phyloP scores from a whole-genome alignment of 768 basidiomycete species.

The Termitomyces sp. region DNA sequence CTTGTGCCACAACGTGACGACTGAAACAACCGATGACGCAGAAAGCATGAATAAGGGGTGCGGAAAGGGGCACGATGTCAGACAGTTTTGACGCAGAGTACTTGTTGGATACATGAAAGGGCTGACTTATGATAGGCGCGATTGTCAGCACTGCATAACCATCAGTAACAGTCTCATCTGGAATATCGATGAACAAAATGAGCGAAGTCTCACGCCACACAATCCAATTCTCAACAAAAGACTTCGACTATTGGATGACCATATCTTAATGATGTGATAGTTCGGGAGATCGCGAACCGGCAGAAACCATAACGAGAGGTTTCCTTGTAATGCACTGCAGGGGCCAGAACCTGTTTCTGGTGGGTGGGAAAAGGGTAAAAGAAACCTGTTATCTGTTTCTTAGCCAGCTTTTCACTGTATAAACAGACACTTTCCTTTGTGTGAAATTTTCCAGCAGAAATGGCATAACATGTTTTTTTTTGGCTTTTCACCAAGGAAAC shows the following conservation, averaged over 20 bases:
- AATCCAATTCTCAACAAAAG: not conserved
- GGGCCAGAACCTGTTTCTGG: too few relatives aligned
- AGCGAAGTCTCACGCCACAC: not conserved
- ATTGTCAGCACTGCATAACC: not conserved
- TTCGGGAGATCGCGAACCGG: too few relatives aligned
- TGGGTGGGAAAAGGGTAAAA: too few relatives aligned
- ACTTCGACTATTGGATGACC: not conserved
- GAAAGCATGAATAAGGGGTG: not conserved
- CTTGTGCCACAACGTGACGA: not conserved
- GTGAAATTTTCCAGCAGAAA: too few relatives aligned
- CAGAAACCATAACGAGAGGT: too few relatives aligned
- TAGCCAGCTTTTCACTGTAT: too few relatives aligned
- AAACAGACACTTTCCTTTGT: too few relatives aligned
- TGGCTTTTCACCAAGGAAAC: too few relatives aligned
- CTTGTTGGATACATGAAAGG: not conserved
- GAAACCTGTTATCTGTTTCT: too few relatives aligned
- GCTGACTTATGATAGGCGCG: too few relatives aligned
- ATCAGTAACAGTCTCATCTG: not conserved
- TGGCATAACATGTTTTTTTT: too few relatives aligned
- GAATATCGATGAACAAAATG: not conserved
- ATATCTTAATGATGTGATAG: not conserved
- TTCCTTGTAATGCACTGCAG: too few relatives aligned
- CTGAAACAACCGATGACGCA: constrained; percentile 2
- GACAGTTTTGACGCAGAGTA: not conserved
- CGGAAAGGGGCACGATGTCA: not conserved